These are phyloP conservation scores for Austropuccinia psidii DNA, from an alignment of 1,284 basidiomycete genomes.

Conservation along the genomic window DNA sequence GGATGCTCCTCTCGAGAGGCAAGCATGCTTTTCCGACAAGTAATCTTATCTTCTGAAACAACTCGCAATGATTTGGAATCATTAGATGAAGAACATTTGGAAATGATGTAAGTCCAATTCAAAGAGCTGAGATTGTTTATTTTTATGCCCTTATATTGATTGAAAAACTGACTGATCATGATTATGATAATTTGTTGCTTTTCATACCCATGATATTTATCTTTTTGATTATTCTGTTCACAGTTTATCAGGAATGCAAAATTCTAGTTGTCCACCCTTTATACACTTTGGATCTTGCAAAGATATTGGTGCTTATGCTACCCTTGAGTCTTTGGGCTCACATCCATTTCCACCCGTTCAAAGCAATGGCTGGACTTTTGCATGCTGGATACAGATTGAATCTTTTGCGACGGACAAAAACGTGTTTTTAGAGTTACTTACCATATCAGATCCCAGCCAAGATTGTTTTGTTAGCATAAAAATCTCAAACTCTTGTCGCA, in stretches of 20 bases:
- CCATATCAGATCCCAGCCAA: constrained; percentile 28
- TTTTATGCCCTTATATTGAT: background rate
- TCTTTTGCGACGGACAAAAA: constrained; percentile 21
- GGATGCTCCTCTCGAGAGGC: constrained; percentile 31
- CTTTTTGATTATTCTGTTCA: too few species aligned
- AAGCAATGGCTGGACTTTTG: constrained; percentile 30
- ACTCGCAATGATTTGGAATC: background rate
- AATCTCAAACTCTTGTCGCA: constrained; percentile 7
- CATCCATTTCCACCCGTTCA: constrained; percentile 17
- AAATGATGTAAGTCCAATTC: constrained; percentile 14
- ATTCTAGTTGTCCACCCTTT: constrained; percentile 28
- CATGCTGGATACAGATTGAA: constrained; percentile 33
- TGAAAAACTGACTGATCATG: background rate
- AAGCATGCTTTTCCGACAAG: constrained; percentile 20
- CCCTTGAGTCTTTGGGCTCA: constrained; percentile 26
- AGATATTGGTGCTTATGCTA: constrained; percentile 6
- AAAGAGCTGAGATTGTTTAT: background rate
- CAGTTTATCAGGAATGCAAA: constrained; percentile 31
- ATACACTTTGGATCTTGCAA: constrained; percentile 32
- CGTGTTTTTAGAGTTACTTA: constrained; percentile 15
- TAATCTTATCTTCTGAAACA: background rate
- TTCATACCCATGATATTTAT: too few species aligned
- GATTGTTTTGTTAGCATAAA: constrained; percentile 21
- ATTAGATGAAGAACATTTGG: constrained; percentile 28
- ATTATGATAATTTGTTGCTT: too few species aligned